phyloP scores from a whole-genome alignment of 192 early-diverging fungal species.

The Piromyces finnis region DNA sequence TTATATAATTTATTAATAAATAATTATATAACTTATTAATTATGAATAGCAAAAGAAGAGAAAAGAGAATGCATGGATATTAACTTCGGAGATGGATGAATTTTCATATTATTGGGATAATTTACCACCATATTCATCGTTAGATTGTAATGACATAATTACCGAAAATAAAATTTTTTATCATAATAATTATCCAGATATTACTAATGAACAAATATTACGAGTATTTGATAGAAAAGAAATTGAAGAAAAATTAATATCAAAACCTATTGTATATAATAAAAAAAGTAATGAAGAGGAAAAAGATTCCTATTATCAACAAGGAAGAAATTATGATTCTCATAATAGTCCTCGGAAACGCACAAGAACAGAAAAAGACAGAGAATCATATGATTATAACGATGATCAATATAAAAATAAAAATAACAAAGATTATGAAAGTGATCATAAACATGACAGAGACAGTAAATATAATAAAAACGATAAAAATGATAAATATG shows the following conservation, averaged over 20 bases:
- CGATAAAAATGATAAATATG: too few species aligned
- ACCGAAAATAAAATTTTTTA: neutral
- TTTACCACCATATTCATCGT: neutral
- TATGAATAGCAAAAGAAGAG: neutral
- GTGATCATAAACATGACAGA: neutral
- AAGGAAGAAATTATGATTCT: too few species aligned
- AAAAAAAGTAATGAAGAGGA: neutral
- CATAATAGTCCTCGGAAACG: too few species aligned
- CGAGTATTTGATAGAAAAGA: neutral
- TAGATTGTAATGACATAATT: neutral
- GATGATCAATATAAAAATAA: too few species aligned
- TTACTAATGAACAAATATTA: neutral
- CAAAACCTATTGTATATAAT: neutral
- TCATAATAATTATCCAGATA: neutral
- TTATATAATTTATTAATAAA: too few species aligned
- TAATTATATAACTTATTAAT: neutral
- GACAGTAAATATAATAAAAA: neutral
- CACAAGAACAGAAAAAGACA: too few species aligned
- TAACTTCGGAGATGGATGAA: neutral
- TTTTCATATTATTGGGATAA: neutral
- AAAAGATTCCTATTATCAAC: neutral
- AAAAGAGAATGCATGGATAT: neutral
- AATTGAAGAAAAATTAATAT: neutral
- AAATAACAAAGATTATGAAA: too few species aligned
- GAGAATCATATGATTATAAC: too few species aligned